phyloP scores from a whole-genome alignment of 306 rosid species.

The Cucurbita ficifolia region DNA sequence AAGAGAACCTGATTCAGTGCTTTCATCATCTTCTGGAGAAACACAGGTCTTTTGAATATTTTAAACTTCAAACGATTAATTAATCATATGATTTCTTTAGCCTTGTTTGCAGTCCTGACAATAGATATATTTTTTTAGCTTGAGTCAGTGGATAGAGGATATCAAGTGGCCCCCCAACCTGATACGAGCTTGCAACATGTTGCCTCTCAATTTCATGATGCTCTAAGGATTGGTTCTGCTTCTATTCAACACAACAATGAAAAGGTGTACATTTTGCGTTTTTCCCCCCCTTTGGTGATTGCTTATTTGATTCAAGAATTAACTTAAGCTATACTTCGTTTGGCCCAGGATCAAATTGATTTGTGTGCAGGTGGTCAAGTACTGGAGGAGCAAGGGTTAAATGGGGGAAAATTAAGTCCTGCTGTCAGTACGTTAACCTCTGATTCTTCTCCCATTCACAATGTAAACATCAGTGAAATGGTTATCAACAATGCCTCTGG shows the following conservation, averaged over 20 bases:
- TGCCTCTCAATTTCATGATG: slow-evolving; percentile 66
- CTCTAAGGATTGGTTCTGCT: slow-evolving; percentile 43
- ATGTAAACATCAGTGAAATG: slow-evolving; percentile 33
- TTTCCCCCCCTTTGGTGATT: slow-evolving; percentile 9
- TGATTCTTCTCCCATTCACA: slow-evolving; percentile 22
- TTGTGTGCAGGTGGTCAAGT: slow-evolving; percentile 26
- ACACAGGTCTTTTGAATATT: slow-evolving; percentile 34
- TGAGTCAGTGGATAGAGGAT: slow-evolving; percentile 46
- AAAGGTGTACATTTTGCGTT: slow-evolving; percentile 16
- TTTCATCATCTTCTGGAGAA: slow-evolving; percentile 42
- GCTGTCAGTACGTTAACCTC: slow-evolving; percentile 25
- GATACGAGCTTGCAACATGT: slow-evolving; percentile 59
- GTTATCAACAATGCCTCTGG: slow-evolving; percentile 23
- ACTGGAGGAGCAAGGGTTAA: slow-evolving; percentile 30
- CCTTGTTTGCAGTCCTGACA: not conserved
- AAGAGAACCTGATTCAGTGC: slow-evolving; percentile 35
- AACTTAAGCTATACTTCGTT: slow-evolving; percentile 7
- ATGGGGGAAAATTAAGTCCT: slow-evolving; percentile 37
- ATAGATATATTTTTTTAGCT: slow-evolving; percentile 16
- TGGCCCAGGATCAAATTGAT: slow-evolving; percentile 37
- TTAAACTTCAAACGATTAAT: not conserved
- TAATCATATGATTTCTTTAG: not conserved
- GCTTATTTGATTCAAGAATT: not conserved
- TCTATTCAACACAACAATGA: slow-evolving; percentile 40
- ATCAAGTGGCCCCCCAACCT: slow-evolving; percentile 33